phyloP scores from a whole-genome alignment of 768 basidiomycete species.

The Lactifluus subvellereus region DNA sequence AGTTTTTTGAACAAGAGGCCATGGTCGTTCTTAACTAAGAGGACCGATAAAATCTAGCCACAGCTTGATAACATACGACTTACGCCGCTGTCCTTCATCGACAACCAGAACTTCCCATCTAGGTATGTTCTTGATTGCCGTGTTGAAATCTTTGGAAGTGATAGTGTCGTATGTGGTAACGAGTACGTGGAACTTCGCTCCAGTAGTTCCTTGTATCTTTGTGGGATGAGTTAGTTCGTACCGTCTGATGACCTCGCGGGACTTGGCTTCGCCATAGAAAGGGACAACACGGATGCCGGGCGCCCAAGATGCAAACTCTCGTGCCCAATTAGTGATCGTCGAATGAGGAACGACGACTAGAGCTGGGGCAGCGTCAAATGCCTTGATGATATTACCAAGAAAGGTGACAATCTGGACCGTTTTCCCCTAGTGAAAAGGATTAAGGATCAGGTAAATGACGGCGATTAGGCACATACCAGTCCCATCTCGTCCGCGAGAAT shows the following conservation, averaged over 20 bases:
- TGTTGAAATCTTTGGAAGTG: constrained; percentile 57
- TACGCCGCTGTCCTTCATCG: constrained; percentile 89
- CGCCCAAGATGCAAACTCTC: constrained; percentile 88
- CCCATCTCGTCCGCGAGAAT: constrained; percentile 99
- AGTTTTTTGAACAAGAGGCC: constrained; percentile 78
- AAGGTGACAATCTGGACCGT: constrained; percentile 90
- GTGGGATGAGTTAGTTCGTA: constrained; percentile 70
- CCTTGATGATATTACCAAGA: constrained; percentile 56
- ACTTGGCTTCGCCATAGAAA: constrained; percentile 74
- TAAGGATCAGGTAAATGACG: background rate
- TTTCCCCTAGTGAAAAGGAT: constrained; percentile 54
- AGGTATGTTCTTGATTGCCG: constrained; percentile 74
- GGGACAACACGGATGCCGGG: constrained; percentile 74
- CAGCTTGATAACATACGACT: constrained; percentile 31
- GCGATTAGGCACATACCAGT: constrained; percentile 43
- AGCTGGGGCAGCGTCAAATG: constrained; percentile 63
- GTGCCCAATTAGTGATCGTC: constrained; percentile 91
- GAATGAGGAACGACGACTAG: constrained; percentile 96
- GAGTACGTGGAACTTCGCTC: constrained; percentile 79
- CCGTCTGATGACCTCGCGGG: constrained; percentile 72
- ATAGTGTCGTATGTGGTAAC: constrained; percentile 92
- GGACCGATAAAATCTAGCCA: constrained; percentile 18
- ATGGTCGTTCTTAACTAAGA: constrained; percentile 73
- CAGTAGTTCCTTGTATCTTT: constrained; percentile 37
- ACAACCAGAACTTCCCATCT: constrained; percentile 94